phyloP scores from a whole-genome alignment of 257 asterid genomes.

The Fraxinus americana region DNA sequence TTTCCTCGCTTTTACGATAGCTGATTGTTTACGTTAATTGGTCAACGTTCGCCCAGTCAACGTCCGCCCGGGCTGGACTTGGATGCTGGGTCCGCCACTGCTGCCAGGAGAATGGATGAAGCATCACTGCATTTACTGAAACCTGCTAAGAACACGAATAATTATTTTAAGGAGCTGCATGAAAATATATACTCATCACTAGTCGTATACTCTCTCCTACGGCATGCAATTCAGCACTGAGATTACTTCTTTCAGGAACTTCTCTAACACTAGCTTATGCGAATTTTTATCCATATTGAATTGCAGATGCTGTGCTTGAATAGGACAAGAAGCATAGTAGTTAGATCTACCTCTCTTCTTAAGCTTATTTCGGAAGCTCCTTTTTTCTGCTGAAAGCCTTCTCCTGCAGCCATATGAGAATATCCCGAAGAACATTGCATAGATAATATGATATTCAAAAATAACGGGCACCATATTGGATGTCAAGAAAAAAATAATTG shows the following conservation, averaged over 20 bases:
- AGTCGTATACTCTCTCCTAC: too few species aligned
- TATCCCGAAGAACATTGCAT: background rate
- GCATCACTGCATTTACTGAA: constrained; percentile 28
- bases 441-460: background rate
- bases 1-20: too few species aligned
- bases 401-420: constrained; percentile 57
- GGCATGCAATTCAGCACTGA: too few species aligned
- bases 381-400: constrained; percentile 89
- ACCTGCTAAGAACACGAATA: constrained; percentile 23
- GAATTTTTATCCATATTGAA: too few species aligned
- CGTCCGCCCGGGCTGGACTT: too few species aligned
- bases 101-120: constrained; percentile 20
- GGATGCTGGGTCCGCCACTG: too few species aligned
- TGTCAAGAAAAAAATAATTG: background rate
- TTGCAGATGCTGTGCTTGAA: background rate
- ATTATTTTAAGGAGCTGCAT: too few species aligned
- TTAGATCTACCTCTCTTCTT: constrained; percentile 61
- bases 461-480: background rate
- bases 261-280: too few species aligned
- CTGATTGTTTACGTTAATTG: too few species aligned
- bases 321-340: background rate
- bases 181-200: too few species aligned
- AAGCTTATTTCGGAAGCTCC: constrained; percentile 88
- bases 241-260: too few species aligned
- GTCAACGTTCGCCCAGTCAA: too few species aligned